Percentiles rank a stretch among this genome's conserved stretches.
Evolutionary conservation across 2,329 filamentous ascomycete species (phyloP).

Genomic region (Fusarium domesticum): DNA sequence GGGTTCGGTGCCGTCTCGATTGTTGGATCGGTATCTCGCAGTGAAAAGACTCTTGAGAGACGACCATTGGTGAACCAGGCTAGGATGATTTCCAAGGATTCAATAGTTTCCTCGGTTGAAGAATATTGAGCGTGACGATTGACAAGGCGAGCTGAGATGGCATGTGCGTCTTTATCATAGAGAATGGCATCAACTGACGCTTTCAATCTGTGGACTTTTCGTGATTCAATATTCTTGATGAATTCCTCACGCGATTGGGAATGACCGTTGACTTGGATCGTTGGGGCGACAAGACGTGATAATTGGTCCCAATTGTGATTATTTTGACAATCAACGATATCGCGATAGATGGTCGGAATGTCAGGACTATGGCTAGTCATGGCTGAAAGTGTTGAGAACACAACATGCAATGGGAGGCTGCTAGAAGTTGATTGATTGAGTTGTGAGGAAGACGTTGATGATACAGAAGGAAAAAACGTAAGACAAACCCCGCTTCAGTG

Average conservation of each 20-base stretch:
- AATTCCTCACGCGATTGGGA: background rate
- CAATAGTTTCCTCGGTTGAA: background rate
- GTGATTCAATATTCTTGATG: background rate
- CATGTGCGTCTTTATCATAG: background rate
- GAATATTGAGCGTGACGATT: background rate
- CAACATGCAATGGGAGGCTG: too few relatives aligned
- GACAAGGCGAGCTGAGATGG: slow-evolving; percentile 5
- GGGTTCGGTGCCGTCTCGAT: background rate
- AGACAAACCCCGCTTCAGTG: too few relatives aligned
- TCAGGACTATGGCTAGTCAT: background rate
- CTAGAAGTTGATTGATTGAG: too few relatives aligned
- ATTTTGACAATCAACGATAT: background rate
- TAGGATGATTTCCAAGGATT: slow-evolving; percentile 8
- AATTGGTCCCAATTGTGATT: background rate
- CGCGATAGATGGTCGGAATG: background rate
- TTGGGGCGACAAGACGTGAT: background rate
- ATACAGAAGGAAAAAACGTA: too few relatives aligned
- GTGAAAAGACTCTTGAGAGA: slow-evolving; percentile 1
- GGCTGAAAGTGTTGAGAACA: background rate
- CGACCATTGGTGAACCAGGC: slow-evolving; percentile 9
- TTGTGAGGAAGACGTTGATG: too few relatives aligned
- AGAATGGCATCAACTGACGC: background rate
- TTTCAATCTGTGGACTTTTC: background rate
- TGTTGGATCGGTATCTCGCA: slow-evolving; percentile 2
- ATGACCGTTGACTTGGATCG: background rate